These are phyloP conservation scores for Globisporangium radiosum DNA, from an alignment of 352 stramenopile genomes.

Conservation along the genomic window DNA sequence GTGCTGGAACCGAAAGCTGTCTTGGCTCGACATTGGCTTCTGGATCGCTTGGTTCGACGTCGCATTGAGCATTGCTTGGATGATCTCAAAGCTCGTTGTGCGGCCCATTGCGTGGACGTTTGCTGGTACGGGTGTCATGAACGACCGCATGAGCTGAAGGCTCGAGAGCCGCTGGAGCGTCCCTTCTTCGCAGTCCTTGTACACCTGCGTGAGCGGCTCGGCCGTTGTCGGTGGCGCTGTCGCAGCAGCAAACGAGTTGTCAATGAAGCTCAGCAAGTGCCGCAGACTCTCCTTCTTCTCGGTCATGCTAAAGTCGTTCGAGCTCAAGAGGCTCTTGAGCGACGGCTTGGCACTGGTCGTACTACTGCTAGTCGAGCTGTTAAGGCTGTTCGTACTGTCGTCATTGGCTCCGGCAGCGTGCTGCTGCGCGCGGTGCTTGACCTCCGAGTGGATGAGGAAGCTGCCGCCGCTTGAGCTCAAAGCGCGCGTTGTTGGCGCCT, in stretches of 20 bases:
- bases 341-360: conserved; percentile 35
- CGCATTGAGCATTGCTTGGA: conserved; percentile 83
- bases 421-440: conserved; percentile 30
- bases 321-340: conserved; percentile 77
- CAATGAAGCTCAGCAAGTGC: conserved; percentile 77
- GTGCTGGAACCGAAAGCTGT: conserved; percentile 84
- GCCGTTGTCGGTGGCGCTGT: conserved; percentile 16
- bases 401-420: neutral
- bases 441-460: conserved; percentile 50
- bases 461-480: conserved; percentile 46
- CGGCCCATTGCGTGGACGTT: conserved; percentile 42
- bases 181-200: conserved; percentile 72
- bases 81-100: conserved; percentile 85
- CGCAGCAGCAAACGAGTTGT: conserved; percentile 68
- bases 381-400: neutral
- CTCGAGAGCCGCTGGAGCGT: conserved; percentile 66
- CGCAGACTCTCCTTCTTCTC: conserved; percentile 85
- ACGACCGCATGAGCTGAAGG: conserved; percentile 75
- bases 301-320: conserved; percentile 76
- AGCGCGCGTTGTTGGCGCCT: conserved; percentile 36
- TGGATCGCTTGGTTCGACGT: conserved; percentile 82
- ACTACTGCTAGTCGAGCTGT: neutral
- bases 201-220: conserved; percentile 73
- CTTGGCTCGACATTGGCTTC: conserved; percentile 82
- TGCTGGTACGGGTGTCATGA: conserved; percentile 38